A percentile compares a stretch with the other conserved stretches of the same genome.
These are phyloP conservation scores for Davidsoniella neocaledoniae DNA, from an alignment of 2,329 filamentous ascomycete species.

Conservation along the genomic window DNA sequence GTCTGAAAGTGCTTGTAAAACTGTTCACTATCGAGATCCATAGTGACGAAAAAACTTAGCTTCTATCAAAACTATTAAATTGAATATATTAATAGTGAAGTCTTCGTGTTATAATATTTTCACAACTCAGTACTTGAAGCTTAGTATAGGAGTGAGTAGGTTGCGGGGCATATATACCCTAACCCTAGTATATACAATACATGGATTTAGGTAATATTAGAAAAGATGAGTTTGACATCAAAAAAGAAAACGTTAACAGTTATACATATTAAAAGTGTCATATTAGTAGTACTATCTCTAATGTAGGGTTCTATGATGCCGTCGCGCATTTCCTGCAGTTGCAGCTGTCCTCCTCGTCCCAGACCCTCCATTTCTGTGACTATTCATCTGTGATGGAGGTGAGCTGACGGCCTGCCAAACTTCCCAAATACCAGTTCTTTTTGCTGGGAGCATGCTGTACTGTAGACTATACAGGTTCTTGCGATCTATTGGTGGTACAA, in stretches of 20 bases:
- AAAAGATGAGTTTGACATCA: too few relatives aligned
- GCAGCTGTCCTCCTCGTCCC: constrained; percentile 15
- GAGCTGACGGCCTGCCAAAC: constrained; percentile 62
- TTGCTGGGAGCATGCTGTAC: constrained; percentile 90
- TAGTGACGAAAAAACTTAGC: constrained; percentile 11
- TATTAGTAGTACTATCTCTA: too few relatives aligned
- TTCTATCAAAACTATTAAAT: not conserved
- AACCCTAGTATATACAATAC: too few relatives aligned
- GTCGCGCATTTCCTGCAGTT: not conserved
- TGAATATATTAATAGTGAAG: not conserved
- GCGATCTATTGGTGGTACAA: constrained; percentile 86
- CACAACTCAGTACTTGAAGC: not conserved
- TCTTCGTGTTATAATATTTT: not conserved
- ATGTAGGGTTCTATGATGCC: constrained; percentile 3
- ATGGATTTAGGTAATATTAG: too few relatives aligned
- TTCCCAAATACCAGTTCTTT: constrained; percentile 62
- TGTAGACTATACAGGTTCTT: constrained; percentile 92
- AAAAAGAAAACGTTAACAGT: too few relatives aligned
- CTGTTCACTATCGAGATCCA: constrained; percentile 47
- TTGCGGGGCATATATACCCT: too few relatives aligned
- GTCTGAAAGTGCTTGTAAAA: constrained; percentile 76
- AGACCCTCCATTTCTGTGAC: constrained; percentile 16
- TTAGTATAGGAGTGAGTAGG: too few relatives aligned
- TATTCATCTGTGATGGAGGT: constrained; percentile 22
- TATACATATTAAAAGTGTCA: too few relatives aligned